Base-by-base conservation (phyloP, 805 yeast genomes). In the Alloascoidea hylecoeti region DNA sequence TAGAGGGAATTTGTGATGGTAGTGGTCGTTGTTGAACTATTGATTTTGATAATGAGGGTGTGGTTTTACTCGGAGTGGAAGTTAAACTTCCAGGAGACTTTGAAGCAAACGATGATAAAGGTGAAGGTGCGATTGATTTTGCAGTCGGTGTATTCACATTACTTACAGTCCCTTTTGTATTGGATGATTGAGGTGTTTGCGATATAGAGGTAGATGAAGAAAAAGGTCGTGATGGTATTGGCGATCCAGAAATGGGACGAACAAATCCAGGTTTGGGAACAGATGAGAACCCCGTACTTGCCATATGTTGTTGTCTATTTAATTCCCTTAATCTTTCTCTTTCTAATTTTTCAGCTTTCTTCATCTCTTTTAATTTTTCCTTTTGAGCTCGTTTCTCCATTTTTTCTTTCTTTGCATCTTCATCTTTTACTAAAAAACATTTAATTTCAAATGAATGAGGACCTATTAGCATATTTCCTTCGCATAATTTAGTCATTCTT, bases 401-500 rank as follows among this genome's bases (percentile, higher is more conserved):
- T 17, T 15, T 36, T 39, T 16, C 38, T 41, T 37, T 17, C 19
- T 35, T 37, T 14, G 17, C 33, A 35, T 74, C 70, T 32, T 84
- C 94, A 48, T 86, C 95, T 49, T 83, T 82, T 38, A 85, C 70
- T n/a, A 85, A 77, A 56, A 82, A 92, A 19, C 92, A 56, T 42
- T 94, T 62, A 2, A 80, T 68, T 32, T 77, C 84, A 57, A 84
- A 84, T 0, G 62, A 56, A 56, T 89, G 98, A 0, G 96, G 95
- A 0, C 96, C 97, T 16, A 80, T 65, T 6, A 65, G 62, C 58
- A 86, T 57, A 1, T 62, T 58, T 42, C 88, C 75, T 46, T 88
- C 96, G 46, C 89, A 74, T 40, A 92, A 60, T 52, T 85, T 86
- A 42, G 85, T 78, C 95, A 88, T 86, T 40, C 76, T 76, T 45